Evolutionary conservation across 768 basidiomycete genomes (phyloP), one percentile per base, ranked within the genome.

Genomic region (Phallus indusiatus): DNA sequence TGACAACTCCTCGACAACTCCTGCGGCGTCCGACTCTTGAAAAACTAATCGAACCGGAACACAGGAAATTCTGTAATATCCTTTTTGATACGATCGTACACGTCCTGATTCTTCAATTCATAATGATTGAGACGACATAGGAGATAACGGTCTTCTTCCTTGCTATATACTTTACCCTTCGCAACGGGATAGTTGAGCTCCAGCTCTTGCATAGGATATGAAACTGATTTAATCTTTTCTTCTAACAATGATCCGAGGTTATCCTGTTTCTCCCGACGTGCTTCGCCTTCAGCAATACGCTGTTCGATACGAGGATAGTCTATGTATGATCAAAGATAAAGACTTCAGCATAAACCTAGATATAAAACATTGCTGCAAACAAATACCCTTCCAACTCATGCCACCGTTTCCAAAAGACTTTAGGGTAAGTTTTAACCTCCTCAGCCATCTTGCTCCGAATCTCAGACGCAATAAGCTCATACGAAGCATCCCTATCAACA

Each of bases 41-140:
- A 88, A 76, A 96, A 97, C 95, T 94, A 97, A 67, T 97, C 94
- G 66, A 98, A 98, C 20, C 94, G 78, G 75, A 97, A 99, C 14
- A 94, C 88, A 1, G 95, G 94, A 73, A 94, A 97, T 72, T 98
- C 94, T 16, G 84, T 86, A 63, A 98, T 93, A 71, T 98, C 95
- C 71, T 86, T 84, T 81, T 95, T 96, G 73, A 98, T 96, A 55
- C 86, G 75, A 67, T 99, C 95, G 67, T 94, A 96, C 24, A 92
- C 88, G 66, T 96, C 93, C 53, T 90, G 90, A 16, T 79, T 74
- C 57, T 86, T 84, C 79, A 97, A 85, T 21, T 94, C 93, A 64
- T 97, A 94, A 72, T 95, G 83, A 68, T 84, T 83, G 62, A 98
- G 72, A 22, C 94, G 83, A 67, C 90, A 93, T 42, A 98, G 80